Percentiles rank a stretch among this genome's conserved stretches.
Conservation (phyloP, 148 eudicot species). For the Rhododendron kiyosumense region DNA sequence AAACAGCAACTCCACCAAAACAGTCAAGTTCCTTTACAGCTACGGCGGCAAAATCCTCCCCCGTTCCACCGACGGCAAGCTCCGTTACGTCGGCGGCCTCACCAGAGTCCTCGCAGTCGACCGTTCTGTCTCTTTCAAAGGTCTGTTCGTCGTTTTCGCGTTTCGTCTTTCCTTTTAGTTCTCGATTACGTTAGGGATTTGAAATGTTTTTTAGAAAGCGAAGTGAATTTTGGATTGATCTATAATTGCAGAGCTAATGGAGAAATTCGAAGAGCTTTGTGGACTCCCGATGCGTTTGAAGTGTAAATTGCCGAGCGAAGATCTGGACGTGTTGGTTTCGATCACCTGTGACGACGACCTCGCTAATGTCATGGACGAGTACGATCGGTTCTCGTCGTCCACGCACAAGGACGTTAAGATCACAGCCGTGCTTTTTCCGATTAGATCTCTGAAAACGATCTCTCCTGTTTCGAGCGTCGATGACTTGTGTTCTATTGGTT, state of each 20-base stretch:
- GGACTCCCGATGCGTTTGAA: slow-evolving; percentile 50
- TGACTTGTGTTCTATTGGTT: slow-evolving; percentile 17
- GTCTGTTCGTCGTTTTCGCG: slow-evolving; percentile 17
- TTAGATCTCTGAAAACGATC: slow-evolving; percentile 17
- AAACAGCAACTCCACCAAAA: neutral
- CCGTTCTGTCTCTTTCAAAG: slow-evolving; percentile 51
- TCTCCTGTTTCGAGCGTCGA: slow-evolving; percentile 22
- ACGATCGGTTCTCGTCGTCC: slow-evolving; percentile 40
- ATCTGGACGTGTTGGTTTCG: slow-evolving; percentile 66
- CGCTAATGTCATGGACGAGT: slow-evolving; percentile 49
- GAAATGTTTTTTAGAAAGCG: neutral
- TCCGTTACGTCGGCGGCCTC: slow-evolving; percentile 77
- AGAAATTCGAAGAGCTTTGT: slow-evolving; percentile 55
- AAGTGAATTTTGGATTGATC: neutral
- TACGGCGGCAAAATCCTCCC: slow-evolving; percentile 80
- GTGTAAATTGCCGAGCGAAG: slow-evolving; percentile 73
- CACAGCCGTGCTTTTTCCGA: slow-evolving; percentile 52
- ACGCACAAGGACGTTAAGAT: slow-evolving; percentile 50
- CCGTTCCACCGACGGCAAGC: slow-evolving; percentile 65
- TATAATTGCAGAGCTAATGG: slow-evolving; percentile 43
- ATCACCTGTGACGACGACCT: slow-evolving; percentile 72
- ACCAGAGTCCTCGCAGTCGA: slow-evolving; percentile 69
- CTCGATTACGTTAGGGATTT: neutral
- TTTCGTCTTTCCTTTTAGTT: neutral
- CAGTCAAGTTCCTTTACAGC: slow-evolving; percentile 69